Base-by-base conservation (phyloP, 2,329 filamentous ascomycete genomes). In the Colletotrichum lupini region DNA sequence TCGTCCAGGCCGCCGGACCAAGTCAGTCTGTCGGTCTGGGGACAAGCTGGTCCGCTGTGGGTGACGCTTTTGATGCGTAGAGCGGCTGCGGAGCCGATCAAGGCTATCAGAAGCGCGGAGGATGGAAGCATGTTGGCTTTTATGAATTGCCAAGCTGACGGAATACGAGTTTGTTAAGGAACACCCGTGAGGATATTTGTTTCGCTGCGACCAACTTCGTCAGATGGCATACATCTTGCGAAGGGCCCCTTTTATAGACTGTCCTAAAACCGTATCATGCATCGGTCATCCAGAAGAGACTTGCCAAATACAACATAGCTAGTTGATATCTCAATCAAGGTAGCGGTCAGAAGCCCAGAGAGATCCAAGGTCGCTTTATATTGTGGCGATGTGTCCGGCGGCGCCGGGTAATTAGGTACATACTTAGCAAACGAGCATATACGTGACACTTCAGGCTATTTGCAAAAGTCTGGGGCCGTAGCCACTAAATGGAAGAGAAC, bases 1-100 rank as follows among this genome's bases (percentile, higher is more conserved):
- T 74, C 75, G 32, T 72, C 73, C 26, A 77, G 67, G 22, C 32
- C 58, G 35, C 76, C 77, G 6, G 74, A 72, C 72, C 72, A 73
- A 8, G 69, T 73, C 35, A 74, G 35, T 32, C 52, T 72, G 7
- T 69, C 59, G 30, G 56, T 56, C 28, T 73, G 72, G 6, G 59
- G 55, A 52, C 68, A 74, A 8, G 49, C 72, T 3, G 64, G 68
- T 6, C 72, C 72, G 56, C 68, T 72, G 60, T 73, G 72, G 9
- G 59, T 37, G 16, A 74, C 59, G 22, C 68, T 65, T 7, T 26
- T 53, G 22, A 74, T 56, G 19, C 64, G 59, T 11, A 68, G 53
- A 22, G 67, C 60, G 5, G 32, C 32, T 22, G 69, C 37, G n/a
- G 59, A 19, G 57, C 14, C 58, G 28, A 52, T n/a, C 16, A 57